Evolutionary conservation across 345 rosid species (phyloP).

Genomic region (Syzygium oleosum): DNA sequence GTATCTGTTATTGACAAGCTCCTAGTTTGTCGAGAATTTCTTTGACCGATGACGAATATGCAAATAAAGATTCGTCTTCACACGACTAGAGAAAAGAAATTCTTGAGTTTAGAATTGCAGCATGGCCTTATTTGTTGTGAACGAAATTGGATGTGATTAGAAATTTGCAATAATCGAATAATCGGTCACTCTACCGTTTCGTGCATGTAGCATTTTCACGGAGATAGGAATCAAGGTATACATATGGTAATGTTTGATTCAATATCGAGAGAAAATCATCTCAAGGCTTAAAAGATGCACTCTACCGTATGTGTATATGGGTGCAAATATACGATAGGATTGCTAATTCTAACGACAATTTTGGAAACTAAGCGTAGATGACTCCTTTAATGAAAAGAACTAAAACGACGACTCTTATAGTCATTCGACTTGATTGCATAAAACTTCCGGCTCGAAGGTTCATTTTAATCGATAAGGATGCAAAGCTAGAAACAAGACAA

Average conservation of each 20-base stretch:
- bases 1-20: too few species aligned
- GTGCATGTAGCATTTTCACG: neutral
- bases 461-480: too few species aligned
- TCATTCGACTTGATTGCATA: too few species aligned
- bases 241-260: neutral
- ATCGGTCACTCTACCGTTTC: neutral
- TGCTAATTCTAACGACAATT: too few species aligned
- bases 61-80: neutral
- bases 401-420: too few species aligned
- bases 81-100: neutral
- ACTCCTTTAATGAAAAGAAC: too few species aligned
- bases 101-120: neutral
- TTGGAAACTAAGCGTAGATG: too few species aligned
- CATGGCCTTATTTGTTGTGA: neutral
- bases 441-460: too few species aligned
- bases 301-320: too few species aligned
- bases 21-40: neutral
- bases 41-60: neutral
- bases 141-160: neutral
- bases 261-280: neutral
- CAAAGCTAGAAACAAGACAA: too few species aligned
- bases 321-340: too few species aligned
- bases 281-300: too few species aligned
- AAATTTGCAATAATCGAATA: neutral
- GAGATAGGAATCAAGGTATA: neutral